Evolutionary conservation across 768 basidiomycete species (phyloP).

Genomic region (Calocybe indica): DNA sequence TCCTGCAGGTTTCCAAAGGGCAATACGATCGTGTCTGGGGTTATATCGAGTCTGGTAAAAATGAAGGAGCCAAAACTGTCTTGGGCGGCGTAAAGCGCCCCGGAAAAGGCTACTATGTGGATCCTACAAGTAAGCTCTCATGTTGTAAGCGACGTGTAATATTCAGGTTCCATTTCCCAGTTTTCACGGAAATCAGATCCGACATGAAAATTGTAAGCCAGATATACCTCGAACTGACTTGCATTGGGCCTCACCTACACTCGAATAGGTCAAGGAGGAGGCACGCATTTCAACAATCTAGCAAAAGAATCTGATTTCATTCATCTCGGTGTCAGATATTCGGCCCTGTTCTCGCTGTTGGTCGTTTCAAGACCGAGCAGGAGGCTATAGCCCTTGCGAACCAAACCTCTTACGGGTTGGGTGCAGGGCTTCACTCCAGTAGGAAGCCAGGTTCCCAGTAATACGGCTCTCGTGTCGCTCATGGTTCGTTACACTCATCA

Average conservation of each 20-base stretch:
- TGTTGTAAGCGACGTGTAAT: neutral
- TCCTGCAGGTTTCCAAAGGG: constrained; percentile 61
- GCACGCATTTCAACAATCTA: constrained; percentile 22
- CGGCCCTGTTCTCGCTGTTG: constrained; percentile 85
- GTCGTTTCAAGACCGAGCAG: constrained; percentile 80
- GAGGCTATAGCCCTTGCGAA: constrained; percentile 85
- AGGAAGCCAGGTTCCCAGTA: constrained; percentile 13
- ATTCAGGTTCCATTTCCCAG: constrained; percentile 27
- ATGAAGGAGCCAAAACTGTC: constrained; percentile 72
- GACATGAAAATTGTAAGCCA: constrained; percentile 80
- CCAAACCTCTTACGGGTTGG: constrained; percentile 85
- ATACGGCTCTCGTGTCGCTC: neutral
- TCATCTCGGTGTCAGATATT: constrained; percentile 47
- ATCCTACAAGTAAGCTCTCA: constrained; percentile 71
- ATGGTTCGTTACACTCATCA: constrained; percentile 13
- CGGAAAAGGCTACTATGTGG: constrained; percentile 81
- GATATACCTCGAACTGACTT: neutral
- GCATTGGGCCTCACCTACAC: neutral
- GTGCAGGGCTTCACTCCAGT: constrained; percentile 89
- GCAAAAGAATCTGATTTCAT: too few species aligned
- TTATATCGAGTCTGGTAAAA: constrained; percentile 84
- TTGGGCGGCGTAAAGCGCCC: constrained; percentile 77
- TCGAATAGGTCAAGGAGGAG: constrained; percentile 61
- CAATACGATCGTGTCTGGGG: constrained; percentile 85
- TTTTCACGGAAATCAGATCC: constrained; percentile 74